Base-by-base conservation (phyloP, 371 early-diverging fungal genomes). In the Mucor racemosus region DNA sequence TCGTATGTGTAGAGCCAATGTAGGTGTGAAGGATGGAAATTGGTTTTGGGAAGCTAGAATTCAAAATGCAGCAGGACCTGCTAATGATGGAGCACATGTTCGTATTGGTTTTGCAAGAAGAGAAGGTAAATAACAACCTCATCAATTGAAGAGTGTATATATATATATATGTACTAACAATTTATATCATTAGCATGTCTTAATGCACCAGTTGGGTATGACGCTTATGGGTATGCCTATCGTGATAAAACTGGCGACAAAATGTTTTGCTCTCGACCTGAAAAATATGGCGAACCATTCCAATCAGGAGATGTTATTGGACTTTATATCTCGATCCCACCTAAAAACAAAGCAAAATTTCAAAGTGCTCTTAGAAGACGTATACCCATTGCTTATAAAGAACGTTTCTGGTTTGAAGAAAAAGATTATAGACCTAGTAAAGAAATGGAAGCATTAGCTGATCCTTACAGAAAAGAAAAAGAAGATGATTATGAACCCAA, bases 1-100 rank as follows among this genome's bases (percentile, higher is more conserved):
- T 71, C 86, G 90, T 1, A 90, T 86, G 84, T 89, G 86, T 38
- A 80, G 91, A 17, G 87, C 90, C 15, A 90, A 86, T 67, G 85
- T 86, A 10, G 86, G 88, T 33, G 89, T 90, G 1, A 78, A 86
- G 15, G 87, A 90, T 66, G 91, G 91, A 7, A 79, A 76, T 35
- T 90, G 91, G 91, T 90, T 76, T 65, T 90, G 86, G 78, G 91
- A 90, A 69, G 88, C 88, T 4, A 78, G 76, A 9, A 75, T 90
- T 5, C 82, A 81, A 35, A 78, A 81, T 15, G 78, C 79, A 9
- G 64, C 68, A 50, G 77, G 77, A 0, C 62, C 62, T 21, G 42
- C 72, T 9, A 74, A 68, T 1, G 79, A 86, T 62, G 86, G 82
- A 11, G 84, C 89, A 1, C 89, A 90, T 74, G 90, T 90, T 3